Conservation (phyloP, 495 filamentous ascomycete genomes). For the Podospora appendiculata region DNA sequence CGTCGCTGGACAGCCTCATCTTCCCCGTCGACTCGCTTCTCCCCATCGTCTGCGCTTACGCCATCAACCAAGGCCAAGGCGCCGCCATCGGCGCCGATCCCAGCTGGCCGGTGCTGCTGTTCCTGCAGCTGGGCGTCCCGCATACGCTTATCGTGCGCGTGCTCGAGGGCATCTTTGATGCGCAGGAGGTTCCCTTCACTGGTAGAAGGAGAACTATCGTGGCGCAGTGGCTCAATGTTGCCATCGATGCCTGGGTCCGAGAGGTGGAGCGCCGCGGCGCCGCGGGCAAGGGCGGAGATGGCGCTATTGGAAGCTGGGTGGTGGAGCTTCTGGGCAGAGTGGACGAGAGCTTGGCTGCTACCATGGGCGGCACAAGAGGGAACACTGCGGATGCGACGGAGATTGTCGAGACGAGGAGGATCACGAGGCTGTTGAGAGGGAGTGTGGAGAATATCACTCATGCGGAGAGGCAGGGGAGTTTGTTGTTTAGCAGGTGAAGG, state of each 20-base stretch:
- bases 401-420: constrained; percentile 14
- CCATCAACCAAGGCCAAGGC: constrained; percentile 61
- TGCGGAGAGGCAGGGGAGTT: constrained; percentile 12
- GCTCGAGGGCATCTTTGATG: constrained; percentile 77
- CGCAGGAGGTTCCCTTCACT: constrained; percentile 75
- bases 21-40: constrained; percentile 59
- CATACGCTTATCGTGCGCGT: constrained; percentile 67
- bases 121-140: constrained; percentile 67
- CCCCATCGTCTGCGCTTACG: constrained; percentile 71
- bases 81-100: constrained; percentile 49
- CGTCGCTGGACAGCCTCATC: constrained; percentile 60
- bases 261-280: constrained; percentile 31
- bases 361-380: constrained; percentile 10
- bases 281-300: constrained; percentile 20
- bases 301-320: constrained; percentile 30
- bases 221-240: constrained; percentile 34
- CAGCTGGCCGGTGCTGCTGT: constrained; percentile 76
- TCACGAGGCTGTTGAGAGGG: constrained; percentile 14
- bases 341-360: constrained; percentile 26
- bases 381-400: constrained; percentile 22
- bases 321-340: constrained; percentile 31
- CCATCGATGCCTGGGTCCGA: constrained; percentile 32
- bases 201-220: constrained; percentile 39
- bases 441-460: constrained; percentile 16
- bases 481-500: constrained; percentile 13